Base-by-base conservation (phyloP, 306 rosid species). In the Gillenia trifoliata region DNA sequence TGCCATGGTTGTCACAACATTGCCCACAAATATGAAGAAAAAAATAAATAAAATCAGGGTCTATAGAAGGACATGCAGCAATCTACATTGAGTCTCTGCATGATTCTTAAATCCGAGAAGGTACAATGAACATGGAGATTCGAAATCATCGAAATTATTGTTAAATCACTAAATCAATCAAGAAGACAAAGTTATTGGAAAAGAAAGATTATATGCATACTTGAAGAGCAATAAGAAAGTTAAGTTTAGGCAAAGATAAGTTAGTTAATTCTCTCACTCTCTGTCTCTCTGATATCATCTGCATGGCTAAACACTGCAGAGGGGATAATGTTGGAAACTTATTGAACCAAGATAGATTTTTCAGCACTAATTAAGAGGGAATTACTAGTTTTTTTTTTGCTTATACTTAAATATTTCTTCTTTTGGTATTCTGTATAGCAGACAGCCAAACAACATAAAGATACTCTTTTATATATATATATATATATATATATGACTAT, bases 341-440 rank as follows among this genome's bases (percentile, higher is more conserved):
- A 29, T 57, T 23, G 75, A 72, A 26, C 75, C 66, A 2, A 15
- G 43, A 71, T n/a, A 33, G 66, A 55, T 71, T 71, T 56, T 55
- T 12, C 52, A 36, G 34, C 64, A 33, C 38, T 71, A 34, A 34
- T 20, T 71, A 22, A 34, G 36, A 23, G 65, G 15, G 26, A 60
- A 71, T 62, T 8, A 29, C 16, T 62, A 29, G 12, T 30, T 62
- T 30, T 30, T 6, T 59, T 59, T 59, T 1, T n/a, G n/a, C 64
- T 17, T 62, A 1, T 6, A 28, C 26, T 60, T 28, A 12, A 2
- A 28, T 25, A n/a, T 15, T 26, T 60, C 34, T 60, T 56, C 16
- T 23, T 56, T 56, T 56, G 62, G 6, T 25, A 56, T 22, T 56
- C 1, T 45, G 52, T 4, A 22, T 25, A 56, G 56, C 56, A 50